Base-by-base conservation (phyloP, 1,139 yeast species). In the Diutina catenulata region DNA sequence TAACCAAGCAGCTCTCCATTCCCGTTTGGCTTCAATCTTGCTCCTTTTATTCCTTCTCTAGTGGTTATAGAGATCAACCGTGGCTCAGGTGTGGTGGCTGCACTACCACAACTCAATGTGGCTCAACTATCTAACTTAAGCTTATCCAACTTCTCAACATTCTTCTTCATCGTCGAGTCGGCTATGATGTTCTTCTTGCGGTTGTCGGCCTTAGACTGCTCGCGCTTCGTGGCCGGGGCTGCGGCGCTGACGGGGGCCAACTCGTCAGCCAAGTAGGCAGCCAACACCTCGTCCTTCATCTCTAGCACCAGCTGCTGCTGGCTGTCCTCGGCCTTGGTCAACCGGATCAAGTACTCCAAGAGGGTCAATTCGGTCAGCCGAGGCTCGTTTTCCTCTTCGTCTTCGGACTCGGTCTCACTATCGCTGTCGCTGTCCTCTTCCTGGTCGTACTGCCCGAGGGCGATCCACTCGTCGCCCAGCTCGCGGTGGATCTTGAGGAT, bases 271-370 rank as follows among this genome's bases (percentile, higher is more conserved):
- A 83, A 56, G 47, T 80, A 82, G 2, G 76, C 51, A 8, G 80
- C 58, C 15, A 83, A 59, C 18, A 81, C 68, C 51, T 82, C 94
- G 51, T 83, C 94, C 14, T 71, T 69, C 10, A 78, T 70, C 3
- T 70, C 60, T 18, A 76, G 53, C 7, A 81, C 56, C 1, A 78
- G 61, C 23, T 56, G 61, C 43, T 73, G 76, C 47, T 82, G 91
- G 44, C 64, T 71, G 15, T 70, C 61, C 50, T 83, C 88, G 18
- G 82, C 57, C 1, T 80, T 74, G 21, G 75, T 57, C 5, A 83
- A 59, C 37, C 93, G 60, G 2, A 81, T 51, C 4, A 80, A 47
- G 47, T 81, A 81, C 51, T 83, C 93, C 3, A 82, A 56, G 21
- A 81, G 26, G 5, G 31, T 11, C n/a, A 36, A 14, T n/a, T 8